phyloP scores from a whole-genome alignment of 495 filamentous ascomycete genomes.

The Aeminium ludgeri region DNA sequence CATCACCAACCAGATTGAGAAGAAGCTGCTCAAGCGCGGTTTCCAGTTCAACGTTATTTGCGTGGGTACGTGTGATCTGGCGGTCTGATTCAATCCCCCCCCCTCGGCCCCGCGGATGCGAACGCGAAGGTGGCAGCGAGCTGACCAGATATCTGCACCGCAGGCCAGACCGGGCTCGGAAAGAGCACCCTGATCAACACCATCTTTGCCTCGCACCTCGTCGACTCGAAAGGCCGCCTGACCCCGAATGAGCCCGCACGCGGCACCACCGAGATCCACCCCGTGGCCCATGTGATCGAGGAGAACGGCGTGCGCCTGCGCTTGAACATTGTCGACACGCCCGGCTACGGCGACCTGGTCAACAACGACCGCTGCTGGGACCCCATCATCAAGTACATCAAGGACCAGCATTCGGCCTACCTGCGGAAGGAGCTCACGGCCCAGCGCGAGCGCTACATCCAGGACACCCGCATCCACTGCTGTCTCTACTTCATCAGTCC shows the following conservation, averaged over 20 bases:
- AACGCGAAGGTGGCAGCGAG: not conserved
- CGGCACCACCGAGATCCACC: constrained; percentile 92
- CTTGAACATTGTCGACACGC: constrained; percentile 66
- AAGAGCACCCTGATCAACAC: constrained; percentile 99
- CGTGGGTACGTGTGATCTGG: constrained; percentile 83
- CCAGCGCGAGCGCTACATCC: constrained; percentile 96
- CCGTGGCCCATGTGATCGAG: constrained; percentile 96
- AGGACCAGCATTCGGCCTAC: constrained; percentile 99
- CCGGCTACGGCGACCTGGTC: constrained; percentile 65
- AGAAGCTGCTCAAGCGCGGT: constrained; percentile 97
- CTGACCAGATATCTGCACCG: constrained; percentile 19
- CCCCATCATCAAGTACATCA: constrained; percentile 99
- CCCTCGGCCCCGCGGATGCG: not conserved
- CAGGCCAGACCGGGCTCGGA: constrained; percentile 95
- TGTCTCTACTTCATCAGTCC: constrained; percentile 99
- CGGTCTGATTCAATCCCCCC: not conserved
- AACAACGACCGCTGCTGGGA: constrained; percentile 80
- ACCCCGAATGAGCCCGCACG: constrained; percentile 82
- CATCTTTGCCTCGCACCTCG: constrained; percentile 98
- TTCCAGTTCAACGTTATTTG: constrained; percentile 99
- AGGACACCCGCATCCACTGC: constrained; percentile 98
- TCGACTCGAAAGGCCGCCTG: constrained; percentile 93
- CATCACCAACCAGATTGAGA: constrained; percentile 94
- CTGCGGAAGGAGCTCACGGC: constrained; percentile 99
- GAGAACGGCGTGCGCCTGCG: constrained; percentile 76